Percentiles rank a stretch among this genome's conserved stretches.
These are phyloP conservation scores for Penicillium fuscoglaucum DNA, from an alignment of 2,329 filamentous ascomycete species.

Conservation along the genomic window DNA sequence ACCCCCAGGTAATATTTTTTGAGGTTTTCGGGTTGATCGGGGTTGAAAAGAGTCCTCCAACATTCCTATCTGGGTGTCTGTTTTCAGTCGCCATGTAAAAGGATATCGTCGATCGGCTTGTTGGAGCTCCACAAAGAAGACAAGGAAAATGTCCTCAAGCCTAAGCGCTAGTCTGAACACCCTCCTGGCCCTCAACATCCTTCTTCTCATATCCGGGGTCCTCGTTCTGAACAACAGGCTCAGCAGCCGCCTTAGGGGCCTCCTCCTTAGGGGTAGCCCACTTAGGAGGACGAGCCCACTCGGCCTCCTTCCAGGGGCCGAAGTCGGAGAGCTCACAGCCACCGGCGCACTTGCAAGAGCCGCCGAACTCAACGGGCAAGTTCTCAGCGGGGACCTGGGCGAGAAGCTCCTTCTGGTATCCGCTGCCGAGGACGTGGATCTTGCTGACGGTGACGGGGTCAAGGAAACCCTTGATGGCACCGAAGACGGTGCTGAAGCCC, in stretches of 20 bases:
- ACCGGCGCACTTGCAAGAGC: constrained; percentile 75
- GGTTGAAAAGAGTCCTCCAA: neutral
- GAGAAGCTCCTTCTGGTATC: constrained; percentile 82
- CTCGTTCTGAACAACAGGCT: constrained; percentile 26
- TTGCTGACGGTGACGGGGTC: constrained; percentile 96
- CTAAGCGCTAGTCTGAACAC: constrained; percentile 34
- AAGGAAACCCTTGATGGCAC: constrained; percentile 85
- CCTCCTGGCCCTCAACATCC: constrained; percentile 29
- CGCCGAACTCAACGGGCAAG: constrained; percentile 82
- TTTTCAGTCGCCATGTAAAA: neutral
- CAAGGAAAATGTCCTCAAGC: constrained; percentile 11
- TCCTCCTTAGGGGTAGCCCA: constrained; percentile 41
- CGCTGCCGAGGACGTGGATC: constrained; percentile 82
- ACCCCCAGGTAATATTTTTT: neutral
- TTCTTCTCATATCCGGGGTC: constrained; percentile 31
- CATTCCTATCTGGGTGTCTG: neutral
- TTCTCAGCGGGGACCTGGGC: constrained; percentile 86
- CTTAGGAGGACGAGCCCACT: constrained; percentile 48
- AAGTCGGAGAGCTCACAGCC: constrained; percentile 85
- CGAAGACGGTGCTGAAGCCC: constrained; percentile 87
- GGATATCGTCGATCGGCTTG: neutral
- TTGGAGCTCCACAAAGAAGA: constrained; percentile 1
- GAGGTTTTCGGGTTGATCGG: neutral
- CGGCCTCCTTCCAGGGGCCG: constrained; percentile 72
- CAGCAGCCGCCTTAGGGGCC: constrained; percentile 16